phyloP scores from a whole-genome alignment of 345 rosid species.

The Lumnitzera racemosa region DNA sequence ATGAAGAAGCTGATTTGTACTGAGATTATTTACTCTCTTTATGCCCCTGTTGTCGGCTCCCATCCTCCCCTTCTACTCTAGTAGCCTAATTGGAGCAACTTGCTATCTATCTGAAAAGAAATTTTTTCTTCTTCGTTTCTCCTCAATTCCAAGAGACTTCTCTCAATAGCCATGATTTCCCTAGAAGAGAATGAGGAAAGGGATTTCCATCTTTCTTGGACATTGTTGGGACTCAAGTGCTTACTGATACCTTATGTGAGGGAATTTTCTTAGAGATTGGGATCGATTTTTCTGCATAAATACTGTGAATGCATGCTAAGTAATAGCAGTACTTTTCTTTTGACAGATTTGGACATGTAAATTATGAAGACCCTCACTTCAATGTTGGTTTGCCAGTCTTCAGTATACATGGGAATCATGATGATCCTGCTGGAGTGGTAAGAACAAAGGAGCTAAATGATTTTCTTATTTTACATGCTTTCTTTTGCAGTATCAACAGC shows the following conservation, averaged over 20 bases:
- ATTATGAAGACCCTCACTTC: constrained; percentile 98
- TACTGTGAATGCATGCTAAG: background rate
- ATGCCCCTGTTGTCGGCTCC: no score
- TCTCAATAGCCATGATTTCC: no score
- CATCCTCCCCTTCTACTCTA: background rate
- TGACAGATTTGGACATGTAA: constrained; percentile 93
- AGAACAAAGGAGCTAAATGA: constrained; percentile 14
- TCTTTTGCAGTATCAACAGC: background rate
- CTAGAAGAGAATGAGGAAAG: no score
- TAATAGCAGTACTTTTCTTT: background rate
- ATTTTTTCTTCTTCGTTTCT: background rate
- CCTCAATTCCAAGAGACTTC: no score
- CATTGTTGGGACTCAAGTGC: no score
- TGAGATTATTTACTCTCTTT: no score
- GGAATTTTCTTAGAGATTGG: no score
- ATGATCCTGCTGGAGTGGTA: constrained; percentile 99
- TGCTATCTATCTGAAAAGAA: background rate
- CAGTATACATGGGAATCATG: constrained; percentile 99
- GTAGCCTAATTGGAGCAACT: background rate
- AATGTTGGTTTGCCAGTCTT: constrained; percentile 96
- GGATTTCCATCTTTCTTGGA: no score
- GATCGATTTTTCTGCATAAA: background rate
- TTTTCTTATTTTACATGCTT: constrained; percentile 7
- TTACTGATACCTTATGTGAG: no score
- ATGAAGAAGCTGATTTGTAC: background rate